A percentile compares a stretch with the other conserved stretches of the same genome.
Conservation (phyloP, 768 basidiomycete genomes). For the Asterophora lycoperdoides region DNA sequence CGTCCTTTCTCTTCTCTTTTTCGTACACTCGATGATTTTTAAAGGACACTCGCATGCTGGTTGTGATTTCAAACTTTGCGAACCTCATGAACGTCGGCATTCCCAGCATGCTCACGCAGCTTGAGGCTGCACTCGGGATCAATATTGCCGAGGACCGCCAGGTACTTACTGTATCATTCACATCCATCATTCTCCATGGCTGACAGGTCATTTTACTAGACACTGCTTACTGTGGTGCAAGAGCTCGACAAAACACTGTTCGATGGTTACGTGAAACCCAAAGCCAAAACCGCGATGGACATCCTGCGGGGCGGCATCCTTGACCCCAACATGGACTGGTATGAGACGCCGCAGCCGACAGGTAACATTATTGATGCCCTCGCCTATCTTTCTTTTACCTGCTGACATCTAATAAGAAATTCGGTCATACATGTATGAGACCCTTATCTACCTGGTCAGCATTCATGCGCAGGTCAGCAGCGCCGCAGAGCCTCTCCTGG, state of each 20-base stretch:
- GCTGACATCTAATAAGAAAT: constrained; percentile 53
- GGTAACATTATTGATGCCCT: constrained; percentile 42
- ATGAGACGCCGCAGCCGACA: constrained; percentile 86
- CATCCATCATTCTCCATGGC: neutral
- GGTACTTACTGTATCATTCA: constrained; percentile 34
- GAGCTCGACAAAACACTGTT: constrained; percentile 89
- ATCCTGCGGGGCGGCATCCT: constrained; percentile 80
- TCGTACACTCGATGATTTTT: neutral
- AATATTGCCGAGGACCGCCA: constrained; percentile 69
- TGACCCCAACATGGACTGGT: constrained; percentile 85
- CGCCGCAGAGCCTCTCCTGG: constrained; percentile 73
- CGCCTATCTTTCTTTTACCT: neutral
- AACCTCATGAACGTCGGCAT: constrained; percentile 67
- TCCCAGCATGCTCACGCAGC: constrained; percentile 74
- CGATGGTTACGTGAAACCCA: constrained; percentile 81
- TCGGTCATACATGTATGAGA: constrained; percentile 89
- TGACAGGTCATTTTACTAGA: constrained; percentile 33
- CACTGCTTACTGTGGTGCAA: constrained; percentile 69
- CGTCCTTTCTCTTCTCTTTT: neutral
- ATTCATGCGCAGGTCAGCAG: constrained; percentile 89
- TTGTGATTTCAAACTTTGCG: constrained; percentile 87
- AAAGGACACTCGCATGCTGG: constrained; percentile 80
- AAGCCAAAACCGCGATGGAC: constrained; percentile 59
- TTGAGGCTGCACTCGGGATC: constrained; percentile 72
- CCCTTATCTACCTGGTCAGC: constrained; percentile 81